Conservation (phyloP, 176 grass and related monocot species). For the Rhynchospora tenuis region DNA sequence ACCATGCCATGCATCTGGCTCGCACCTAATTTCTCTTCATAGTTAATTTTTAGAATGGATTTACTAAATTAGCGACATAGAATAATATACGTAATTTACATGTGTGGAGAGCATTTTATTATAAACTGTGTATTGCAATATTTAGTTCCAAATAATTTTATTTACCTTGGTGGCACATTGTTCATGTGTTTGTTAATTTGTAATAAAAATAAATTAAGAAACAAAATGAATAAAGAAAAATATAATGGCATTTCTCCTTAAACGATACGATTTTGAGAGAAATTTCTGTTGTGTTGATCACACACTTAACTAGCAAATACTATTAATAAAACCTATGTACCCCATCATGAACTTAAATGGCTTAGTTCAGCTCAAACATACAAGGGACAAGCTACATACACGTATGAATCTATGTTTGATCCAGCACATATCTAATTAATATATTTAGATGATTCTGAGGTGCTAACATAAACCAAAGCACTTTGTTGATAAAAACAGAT, state of each 20-base stretch:
- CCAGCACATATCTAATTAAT: constrained; percentile 4
- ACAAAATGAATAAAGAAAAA: background rate
- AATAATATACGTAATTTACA: too few species aligned
- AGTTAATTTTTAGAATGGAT: too few species aligned
- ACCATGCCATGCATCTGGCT: too few species aligned
- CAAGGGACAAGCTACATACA: constrained; percentile 12
- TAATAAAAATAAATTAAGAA: too few species aligned
- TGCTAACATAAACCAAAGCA: constrained; percentile 13
- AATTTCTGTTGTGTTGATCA: background rate
- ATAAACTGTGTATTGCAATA: too few species aligned
- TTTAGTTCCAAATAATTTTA: background rate
- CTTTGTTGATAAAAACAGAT: constrained; percentile 11
- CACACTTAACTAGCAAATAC: background rate
- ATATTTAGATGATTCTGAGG: background rate
- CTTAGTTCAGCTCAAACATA: constrained; percentile 16
- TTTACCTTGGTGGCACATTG: background rate
- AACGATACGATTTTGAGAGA: background rate
- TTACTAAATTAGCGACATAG: too few species aligned
- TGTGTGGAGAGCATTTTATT: too few species aligned
- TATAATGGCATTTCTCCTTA: background rate
- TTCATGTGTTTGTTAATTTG: background rate
- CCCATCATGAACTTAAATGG: background rate
- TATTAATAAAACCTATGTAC: background rate
- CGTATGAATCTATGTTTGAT: background rate
- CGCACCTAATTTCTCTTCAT: too few species aligned